Base-by-base conservation (phyloP, 805 yeast genomes). In the Yamadazyma sp. region DNA sequence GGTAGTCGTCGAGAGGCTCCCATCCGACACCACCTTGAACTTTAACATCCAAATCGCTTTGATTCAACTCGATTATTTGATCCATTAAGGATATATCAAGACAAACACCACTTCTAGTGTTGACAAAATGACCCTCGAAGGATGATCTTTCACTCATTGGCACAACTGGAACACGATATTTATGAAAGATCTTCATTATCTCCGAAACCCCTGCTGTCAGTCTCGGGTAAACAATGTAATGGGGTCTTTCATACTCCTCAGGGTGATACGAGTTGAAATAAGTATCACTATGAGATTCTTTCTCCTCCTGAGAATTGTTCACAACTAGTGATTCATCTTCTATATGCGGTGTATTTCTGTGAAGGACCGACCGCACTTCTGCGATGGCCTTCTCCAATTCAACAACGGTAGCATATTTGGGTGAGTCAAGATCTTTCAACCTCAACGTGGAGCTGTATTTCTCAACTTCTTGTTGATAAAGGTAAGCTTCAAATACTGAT, bases 11-110 rank as follows among this genome's bases (percentile, higher is more conserved):
- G 40, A 85, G 61, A 26, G 78, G 81, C 58, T 80, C 84, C 91
- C 93, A 84, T 1, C 84, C 84, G 7, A 85, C 80, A 15, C 90
- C 89, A 0, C 89, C 85, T 54, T 85, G 87, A 3, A 85, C 87
- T 8, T 71, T 75, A 10, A 82, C 74, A 55, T 85, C 93, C 50
- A 84, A 60, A 57, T 85, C 95, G 16, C 73, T 68, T 33, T 71
- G 71, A 52, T 84, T 77, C 23, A 85, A 58, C 17, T 64, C 62
- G 3, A 84, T 16, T 5, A 85, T 71, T 30, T 71, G 54, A 57
- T 79, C 70, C 84, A 85, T 75, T 38, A 71, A 62, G 11, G 78
- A 65, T 27, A 83, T 57, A 53, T 84, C 91, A 26, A 82, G 49
- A 32, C 75, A 68, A 3, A 83, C 68, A 2, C 85, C 84, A 4